A percentile compares a stretch with the other conserved stretches of the same genome.
These are phyloP conservation scores for Sarocladiaceae sp. DNA, from an alignment of 2,329 filamentous ascomycete genomes.

Conservation along the genomic window DNA sequence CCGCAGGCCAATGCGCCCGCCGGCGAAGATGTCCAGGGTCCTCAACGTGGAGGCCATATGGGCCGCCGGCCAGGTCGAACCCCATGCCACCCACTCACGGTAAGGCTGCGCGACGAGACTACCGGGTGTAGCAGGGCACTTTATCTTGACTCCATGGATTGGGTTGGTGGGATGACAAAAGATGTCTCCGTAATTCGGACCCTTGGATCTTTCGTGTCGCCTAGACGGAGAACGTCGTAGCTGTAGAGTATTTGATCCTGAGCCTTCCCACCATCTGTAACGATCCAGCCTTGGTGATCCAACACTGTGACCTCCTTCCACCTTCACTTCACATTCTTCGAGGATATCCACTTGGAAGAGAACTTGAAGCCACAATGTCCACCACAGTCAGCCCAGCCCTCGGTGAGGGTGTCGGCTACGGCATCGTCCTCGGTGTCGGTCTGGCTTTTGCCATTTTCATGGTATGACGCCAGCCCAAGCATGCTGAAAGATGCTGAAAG, in stretches of 20 bases:
- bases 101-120: too few relatives aligned
- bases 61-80: too few relatives aligned
- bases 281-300: too few relatives aligned
- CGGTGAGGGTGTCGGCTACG: constrained; percentile 65
- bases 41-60: too few relatives aligned
- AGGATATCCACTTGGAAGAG: too few relatives aligned
- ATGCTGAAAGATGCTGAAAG: too few relatives aligned
- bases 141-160: constrained; percentile 5
- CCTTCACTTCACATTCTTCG: too few relatives aligned
- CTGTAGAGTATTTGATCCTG: constrained; percentile 7
- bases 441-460: constrained; percentile 69
- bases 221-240: neutral
- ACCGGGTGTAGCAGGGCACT: neutral
- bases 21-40: too few relatives aligned
- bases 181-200: constrained; percentile 1
- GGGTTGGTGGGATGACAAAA: neutral
- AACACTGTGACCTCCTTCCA: too few relatives aligned
- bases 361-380: neutral
- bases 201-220: neutral
- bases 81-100: too few relatives aligned
- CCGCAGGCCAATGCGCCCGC: too few relatives aligned
- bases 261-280: neutral
- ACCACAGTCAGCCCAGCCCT: constrained; percentile 26
- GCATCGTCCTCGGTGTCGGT: constrained; percentile 68
- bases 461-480: too few relatives aligned